phyloP scores from a whole-genome alignment of 2,329 filamentous ascomycete genomes.

The Fonsecaea nubica region DNA sequence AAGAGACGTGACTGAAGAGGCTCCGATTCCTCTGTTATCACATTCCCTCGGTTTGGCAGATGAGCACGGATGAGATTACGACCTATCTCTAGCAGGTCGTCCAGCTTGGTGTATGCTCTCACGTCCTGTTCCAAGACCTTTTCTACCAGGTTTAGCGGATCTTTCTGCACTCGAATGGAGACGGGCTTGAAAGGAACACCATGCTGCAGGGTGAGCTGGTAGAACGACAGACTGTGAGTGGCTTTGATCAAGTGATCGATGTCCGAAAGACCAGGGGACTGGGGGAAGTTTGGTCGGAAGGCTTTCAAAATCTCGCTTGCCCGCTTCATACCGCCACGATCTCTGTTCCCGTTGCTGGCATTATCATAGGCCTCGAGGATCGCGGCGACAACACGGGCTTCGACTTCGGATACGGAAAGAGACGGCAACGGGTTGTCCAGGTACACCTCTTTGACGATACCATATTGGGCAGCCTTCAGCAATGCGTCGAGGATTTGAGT shows the following conservation, averaged over 20 bases:
- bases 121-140: constrained; percentile 68
- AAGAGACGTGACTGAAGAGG: constrained; percentile 36
- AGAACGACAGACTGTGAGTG: constrained; percentile 70
- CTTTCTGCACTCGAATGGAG: constrained; percentile 67
- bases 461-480: constrained; percentile 55
- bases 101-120: constrained; percentile 67
- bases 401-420: constrained; percentile 55
- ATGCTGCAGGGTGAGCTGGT: constrained; percentile 68
- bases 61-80: constrained; percentile 62
- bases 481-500: constrained; percentile 64
- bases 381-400: constrained; percentile 59
- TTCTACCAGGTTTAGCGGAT: constrained; percentile 64
- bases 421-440: constrained; percentile 42
- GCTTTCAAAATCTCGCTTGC: constrained; percentile 61
- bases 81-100: constrained; percentile 68
- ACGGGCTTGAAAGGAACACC: constrained; percentile 71
- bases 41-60: constrained; percentile 38
- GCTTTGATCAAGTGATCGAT: constrained; percentile 63
- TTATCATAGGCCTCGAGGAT: constrained; percentile 67
- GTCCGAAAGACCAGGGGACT: constrained; percentile 51
- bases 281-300: constrained; percentile 52
- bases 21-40: constrained; percentile 24
- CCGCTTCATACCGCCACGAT: constrained; percentile 67
- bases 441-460: constrained; percentile 52
- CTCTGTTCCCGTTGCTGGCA: constrained; percentile 69